A percentile compares a stretch with the other conserved stretches of the same genome.
Evolutionary conservation across 108 stramenopile genomes (phyloP).

Genomic region (Ochromonas danica): DNA sequence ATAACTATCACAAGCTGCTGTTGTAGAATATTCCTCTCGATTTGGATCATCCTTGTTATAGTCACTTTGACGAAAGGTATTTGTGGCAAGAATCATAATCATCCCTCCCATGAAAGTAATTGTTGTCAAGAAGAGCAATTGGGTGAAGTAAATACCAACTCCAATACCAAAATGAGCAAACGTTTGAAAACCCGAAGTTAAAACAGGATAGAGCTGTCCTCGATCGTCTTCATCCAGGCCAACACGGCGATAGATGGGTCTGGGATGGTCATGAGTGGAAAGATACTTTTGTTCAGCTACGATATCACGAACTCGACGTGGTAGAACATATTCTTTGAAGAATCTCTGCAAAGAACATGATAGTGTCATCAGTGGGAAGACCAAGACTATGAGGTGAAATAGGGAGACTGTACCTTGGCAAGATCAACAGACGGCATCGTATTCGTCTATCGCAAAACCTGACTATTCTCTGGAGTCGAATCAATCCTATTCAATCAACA

Average conservation of each 20-base stretch:
- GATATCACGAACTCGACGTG: neutral
- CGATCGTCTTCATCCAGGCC: neutral
- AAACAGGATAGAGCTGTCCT: slow-evolving; percentile 40
- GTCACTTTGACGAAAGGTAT: neutral
- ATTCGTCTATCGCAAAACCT: no score
- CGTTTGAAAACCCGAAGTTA: slow-evolving; percentile 36
- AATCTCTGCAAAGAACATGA: neutral
- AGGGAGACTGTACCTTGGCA: no score
- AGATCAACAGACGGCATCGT: no score
- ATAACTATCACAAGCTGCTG: neutral
- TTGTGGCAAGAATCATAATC: neutral
- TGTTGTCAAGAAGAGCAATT: slow-evolving; percentile 40
- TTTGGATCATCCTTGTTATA: neutral
- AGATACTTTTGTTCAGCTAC: neutral
- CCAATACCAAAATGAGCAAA: slow-evolving; percentile 60
- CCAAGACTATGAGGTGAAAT: no score
- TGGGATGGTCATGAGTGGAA: neutral
- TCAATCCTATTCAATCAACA: no score
- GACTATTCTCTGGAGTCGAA: neutral
- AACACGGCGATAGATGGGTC: neutral
- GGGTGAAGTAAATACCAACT: slow-evolving; percentile 52
- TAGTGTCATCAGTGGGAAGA: neutral
- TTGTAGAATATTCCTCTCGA: neutral
- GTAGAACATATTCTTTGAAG: neutral
- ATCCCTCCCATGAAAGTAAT: neutral